phyloP scores from a whole-genome alignment of 768 basidiomycete species.

The Russula sp. region DNA sequence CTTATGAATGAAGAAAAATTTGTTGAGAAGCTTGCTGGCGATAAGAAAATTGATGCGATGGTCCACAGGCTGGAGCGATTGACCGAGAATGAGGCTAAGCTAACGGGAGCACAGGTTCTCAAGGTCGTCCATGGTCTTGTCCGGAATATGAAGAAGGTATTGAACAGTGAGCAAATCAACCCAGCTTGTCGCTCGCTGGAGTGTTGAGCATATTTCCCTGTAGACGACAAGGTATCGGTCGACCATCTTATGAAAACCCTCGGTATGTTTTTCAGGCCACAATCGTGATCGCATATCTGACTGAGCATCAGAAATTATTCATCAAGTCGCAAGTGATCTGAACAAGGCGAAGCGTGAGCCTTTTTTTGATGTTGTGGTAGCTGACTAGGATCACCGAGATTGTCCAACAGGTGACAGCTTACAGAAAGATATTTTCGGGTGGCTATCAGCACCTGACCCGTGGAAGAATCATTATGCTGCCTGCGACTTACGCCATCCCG shows the following conservation, averaged over 20 bases:
- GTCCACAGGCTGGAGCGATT: background rate
- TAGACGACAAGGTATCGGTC: background rate
- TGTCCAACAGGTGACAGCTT: background rate
- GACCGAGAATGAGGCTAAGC: background rate
- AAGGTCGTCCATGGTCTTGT: background rate
- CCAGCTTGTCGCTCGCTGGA: background rate
- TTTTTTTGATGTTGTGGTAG: background rate
- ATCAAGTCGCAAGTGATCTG: background rate
- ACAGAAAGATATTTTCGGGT: background rate
- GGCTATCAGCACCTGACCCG: background rate
- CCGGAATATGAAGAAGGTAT: background rate
- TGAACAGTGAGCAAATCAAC: background rate
- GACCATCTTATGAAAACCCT: background rate
- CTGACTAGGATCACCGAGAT: background rate
- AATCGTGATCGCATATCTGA: background rate
- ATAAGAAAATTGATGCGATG: background rate
- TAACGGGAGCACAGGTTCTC: background rate
- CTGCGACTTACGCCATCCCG: background rate
- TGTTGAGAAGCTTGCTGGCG: background rate
- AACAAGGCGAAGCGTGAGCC: background rate
- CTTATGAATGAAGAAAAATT: background rate
- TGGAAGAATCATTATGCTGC: background rate
- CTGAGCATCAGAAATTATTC: background rate
- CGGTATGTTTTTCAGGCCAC: background rate
- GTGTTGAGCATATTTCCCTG: background rate